A percentile compares a stretch with the other conserved stretches of the same genome.
Conservation (phyloP, 768 basidiomycete species). For the Pleurotus tuoliensis region DNA sequence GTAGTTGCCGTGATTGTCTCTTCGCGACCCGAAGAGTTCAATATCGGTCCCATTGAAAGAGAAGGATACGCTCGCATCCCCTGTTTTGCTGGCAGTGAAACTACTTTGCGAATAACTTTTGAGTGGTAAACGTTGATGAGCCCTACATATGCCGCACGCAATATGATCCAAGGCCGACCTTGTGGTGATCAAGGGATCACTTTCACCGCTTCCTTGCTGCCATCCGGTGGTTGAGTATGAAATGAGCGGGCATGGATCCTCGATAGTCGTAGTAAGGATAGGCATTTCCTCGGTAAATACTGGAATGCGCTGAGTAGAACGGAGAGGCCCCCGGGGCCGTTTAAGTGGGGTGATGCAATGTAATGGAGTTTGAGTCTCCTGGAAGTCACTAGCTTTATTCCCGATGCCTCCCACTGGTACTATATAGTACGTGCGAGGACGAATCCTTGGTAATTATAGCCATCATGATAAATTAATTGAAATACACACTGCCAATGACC, state of each 20-base stretch:
- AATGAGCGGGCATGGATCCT: slow-evolving; percentile 30
- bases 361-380: too few species aligned
- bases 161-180: neutral
- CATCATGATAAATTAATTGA: too few species aligned
- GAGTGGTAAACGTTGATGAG: neutral
- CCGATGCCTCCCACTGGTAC: too few species aligned
- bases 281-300: slow-evolving; percentile 19
- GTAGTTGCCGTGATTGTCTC: slow-evolving; percentile 10
- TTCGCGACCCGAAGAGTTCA: slow-evolving; percentile 5
- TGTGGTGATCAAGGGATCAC: slow-evolving; percentile 18
- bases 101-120: slow-evolving; percentile 32
- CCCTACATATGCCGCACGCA: too few species aligned
- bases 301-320: neutral
- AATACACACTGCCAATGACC: too few species aligned
- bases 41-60: slow-evolving; percentile 30
- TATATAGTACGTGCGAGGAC: too few species aligned
- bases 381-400: too few species aligned
- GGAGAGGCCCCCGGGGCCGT: neutral
- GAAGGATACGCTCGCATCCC: slow-evolving; percentile 21
- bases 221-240: slow-evolving; percentile 16
- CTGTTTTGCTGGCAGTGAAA: slow-evolving; percentile 27
- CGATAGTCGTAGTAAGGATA: slow-evolving; percentile 26
- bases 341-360: neutral
- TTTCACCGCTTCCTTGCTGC: slow-evolving; percentile 12
- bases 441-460: too few species aligned